A percentile compares a stretch with the other conserved stretches of the same genome.
These are phyloP conservation scores for Plantago elongata DNA, from an alignment of 257 asterid genomes.

Conservation along the genomic window DNA sequence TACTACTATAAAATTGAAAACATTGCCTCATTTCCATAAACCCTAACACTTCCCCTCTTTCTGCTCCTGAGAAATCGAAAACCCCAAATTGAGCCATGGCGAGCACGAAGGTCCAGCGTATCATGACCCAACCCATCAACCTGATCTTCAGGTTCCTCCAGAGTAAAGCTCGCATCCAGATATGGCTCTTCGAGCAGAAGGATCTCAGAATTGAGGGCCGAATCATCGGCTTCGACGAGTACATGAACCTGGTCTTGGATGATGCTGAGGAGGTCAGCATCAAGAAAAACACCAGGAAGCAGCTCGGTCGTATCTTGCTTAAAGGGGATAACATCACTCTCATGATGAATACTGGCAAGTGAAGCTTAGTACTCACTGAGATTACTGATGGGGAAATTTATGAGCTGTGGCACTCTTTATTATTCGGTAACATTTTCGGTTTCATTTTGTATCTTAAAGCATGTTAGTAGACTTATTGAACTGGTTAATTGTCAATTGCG, in stretches of 20 bases:
- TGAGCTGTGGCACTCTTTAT: too few relatives aligned
- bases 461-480: too few relatives aligned
- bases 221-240: slow-evolving; percentile 58
- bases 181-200: slow-evolving; percentile 66
- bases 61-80: too few relatives aligned
- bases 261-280: slow-evolving; percentile 59
- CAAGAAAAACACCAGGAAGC: slow-evolving; percentile 57
- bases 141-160: slow-evolving; percentile 68
- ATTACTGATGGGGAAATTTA: too few relatives aligned
- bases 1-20: too few relatives aligned
- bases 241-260: slow-evolving; percentile 52
- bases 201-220: slow-evolving; percentile 63
- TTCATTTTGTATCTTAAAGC: too few relatives aligned
- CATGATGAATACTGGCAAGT: slow-evolving; percentile 43
- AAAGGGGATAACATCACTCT: slow-evolving; percentile 50
- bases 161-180: slow-evolving; percentile 51
- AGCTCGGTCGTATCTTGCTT: slow-evolving; percentile 47
- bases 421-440: too few relatives aligned
- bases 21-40: too few relatives aligned
- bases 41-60: too few relatives aligned
- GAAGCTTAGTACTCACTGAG: background rate
- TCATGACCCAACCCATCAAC: slow-evolving; percentile 66
- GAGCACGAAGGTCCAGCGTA: slow-evolving; percentile 59
- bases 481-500: too few relatives aligned
- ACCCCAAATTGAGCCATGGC: slow-evolving; percentile 36